phyloP scores from a whole-genome alignment of 257 asterid species.

The Solanum microdontum region DNA sequence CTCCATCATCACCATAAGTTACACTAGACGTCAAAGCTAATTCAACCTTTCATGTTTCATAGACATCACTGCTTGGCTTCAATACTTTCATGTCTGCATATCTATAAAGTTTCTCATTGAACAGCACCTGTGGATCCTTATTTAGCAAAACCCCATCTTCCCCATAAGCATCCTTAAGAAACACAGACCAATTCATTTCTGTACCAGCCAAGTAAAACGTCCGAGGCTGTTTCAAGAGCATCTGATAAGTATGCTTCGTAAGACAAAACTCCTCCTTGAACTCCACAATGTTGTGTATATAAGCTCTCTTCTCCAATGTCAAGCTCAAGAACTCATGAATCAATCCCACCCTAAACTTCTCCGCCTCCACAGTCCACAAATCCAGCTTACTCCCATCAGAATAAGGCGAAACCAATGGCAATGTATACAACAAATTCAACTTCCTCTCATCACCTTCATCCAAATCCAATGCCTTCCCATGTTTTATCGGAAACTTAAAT shows the following conservation, averaged over 20 bases:
- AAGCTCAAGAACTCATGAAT: conserved; percentile 86
- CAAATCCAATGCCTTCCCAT: conserved; percentile 56
- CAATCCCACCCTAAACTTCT: conserved; percentile 81
- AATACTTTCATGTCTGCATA: conserved; percentile 53
- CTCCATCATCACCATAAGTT: not conserved
- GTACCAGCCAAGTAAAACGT: conserved; percentile 88
- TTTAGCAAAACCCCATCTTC: conserved; percentile 50
- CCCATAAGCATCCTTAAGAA: conserved; percentile 75
- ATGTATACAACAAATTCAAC: conserved; percentile 65
- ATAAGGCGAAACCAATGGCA: conserved; percentile 92
- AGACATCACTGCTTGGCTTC: conserved; percentile 8
- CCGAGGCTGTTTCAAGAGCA: conserved; percentile 73
- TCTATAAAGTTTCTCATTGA: conserved; percentile 50
- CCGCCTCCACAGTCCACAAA: conserved; percentile 86
- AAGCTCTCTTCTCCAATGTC: conserved; percentile 94
- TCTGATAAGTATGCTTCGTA: conserved; percentile 74
- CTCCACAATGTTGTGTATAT: conserved; percentile 88
- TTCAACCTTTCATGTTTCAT: not conserved
- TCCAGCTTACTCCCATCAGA: conserved; percentile 70
- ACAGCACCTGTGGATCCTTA: conserved; percentile 72
- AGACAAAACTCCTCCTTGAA: conserved; percentile 85
- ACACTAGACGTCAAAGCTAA: not conserved
- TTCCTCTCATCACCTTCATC: conserved; percentile 63
- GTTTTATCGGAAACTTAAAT: conserved; percentile 65
- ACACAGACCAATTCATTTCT: conserved; percentile 97